Evolutionary conservation across 1,284 basidiomycete species (phyloP).

Genomic region (Paramarasmius palmivorus): DNA sequence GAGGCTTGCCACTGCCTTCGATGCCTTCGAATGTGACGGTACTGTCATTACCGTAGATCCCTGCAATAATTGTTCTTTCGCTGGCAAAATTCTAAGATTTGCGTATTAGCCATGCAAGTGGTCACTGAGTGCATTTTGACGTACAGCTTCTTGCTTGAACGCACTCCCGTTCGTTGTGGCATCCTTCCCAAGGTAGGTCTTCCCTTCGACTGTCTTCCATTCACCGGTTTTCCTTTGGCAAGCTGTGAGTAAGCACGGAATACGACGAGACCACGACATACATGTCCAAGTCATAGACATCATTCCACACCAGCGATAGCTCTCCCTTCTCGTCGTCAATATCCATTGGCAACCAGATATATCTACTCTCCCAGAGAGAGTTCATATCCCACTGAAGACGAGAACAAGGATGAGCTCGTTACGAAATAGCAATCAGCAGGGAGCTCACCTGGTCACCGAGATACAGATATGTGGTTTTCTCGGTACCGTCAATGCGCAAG

Average conservation of each 20-base stretch:
- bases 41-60: slow-evolving; percentile 9
- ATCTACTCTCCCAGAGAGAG: slow-evolving; percentile 16
- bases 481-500: not conserved
- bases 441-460: slow-evolving; percentile 1
- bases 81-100: slow-evolving; percentile 1
- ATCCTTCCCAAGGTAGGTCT: not conserved
- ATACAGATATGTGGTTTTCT: slow-evolving; percentile 1
- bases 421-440: not conserved
- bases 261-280: slow-evolving; percentile 20
- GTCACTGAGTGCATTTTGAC: not conserved
- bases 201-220: not conserved
- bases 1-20: slow-evolving; percentile 28
- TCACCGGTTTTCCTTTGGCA: slow-evolving; percentile 1
- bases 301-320: slow-evolving; percentile 28
- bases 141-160: slow-evolving; percentile 7
- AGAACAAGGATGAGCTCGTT: not conserved
- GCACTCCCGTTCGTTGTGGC: not conserved
- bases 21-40: slow-evolving; percentile 28
- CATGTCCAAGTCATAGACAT: slow-evolving; percentile 28
- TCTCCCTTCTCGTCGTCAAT: slow-evolving; percentile 26
- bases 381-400: slow-evolving; percentile 1
- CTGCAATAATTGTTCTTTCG: not conserved
- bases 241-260: not conserved
- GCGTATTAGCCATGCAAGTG: not conserved
- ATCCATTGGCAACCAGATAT: slow-evolving; percentile 31